Evolutionary conservation across 139 green algal species (phyloP), one percentile per base, ranked within the genome.

Genomic region (Tetraselmis striata): DNA sequence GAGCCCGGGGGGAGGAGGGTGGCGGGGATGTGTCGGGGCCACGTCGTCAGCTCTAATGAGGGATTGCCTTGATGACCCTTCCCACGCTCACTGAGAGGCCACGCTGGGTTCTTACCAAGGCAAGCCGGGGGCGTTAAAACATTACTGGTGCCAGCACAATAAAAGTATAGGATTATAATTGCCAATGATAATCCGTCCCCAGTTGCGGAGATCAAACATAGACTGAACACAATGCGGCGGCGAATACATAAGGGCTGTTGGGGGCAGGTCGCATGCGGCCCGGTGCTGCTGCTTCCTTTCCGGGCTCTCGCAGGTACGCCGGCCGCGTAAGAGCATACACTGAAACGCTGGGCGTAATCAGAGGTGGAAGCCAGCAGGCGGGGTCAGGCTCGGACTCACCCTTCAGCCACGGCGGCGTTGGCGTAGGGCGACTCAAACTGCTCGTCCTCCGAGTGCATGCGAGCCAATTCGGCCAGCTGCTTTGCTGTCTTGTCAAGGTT

Each of bases 341-440:
- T n/a, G n/a, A n/a, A n/a, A n/a, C n/a, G n/a, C n/a, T n/a, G n/a
- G n/a, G n/a, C n/a, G n/a, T n/a, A n/a, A n/a, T n/a, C n/a, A n/a
- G n/a, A n/a, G n/a, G n/a, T n/a, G n/a, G n/a, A n/a, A n/a, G n/a
- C n/a, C 79, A 31, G 11, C 32, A 28, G 79, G 59, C 31, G 27
- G n/a, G 32, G 24, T 67, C 23, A 75, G 28, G 59, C 59, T 5
- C 58, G 25, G 1, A 11, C 87, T 81, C 80, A 92, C 79, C 93
- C 94, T 80, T 94, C 89, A 2, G 83, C 77, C 76, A 91, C 78
- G 2, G 93, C 94, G 77, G 94, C 94, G 1, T 81, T 31, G 0
- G 84, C 91, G 85, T 97, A 98, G 0, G 94, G 94, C 2, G 90
- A 95, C 1, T 92, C 85, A 30, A 90, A 97, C 0, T 92, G 81